These are phyloP conservation scores for Eucalyptus coolabah DNA, from an alignment of 345 rosid species.

Conservation along the genomic window DNA sequence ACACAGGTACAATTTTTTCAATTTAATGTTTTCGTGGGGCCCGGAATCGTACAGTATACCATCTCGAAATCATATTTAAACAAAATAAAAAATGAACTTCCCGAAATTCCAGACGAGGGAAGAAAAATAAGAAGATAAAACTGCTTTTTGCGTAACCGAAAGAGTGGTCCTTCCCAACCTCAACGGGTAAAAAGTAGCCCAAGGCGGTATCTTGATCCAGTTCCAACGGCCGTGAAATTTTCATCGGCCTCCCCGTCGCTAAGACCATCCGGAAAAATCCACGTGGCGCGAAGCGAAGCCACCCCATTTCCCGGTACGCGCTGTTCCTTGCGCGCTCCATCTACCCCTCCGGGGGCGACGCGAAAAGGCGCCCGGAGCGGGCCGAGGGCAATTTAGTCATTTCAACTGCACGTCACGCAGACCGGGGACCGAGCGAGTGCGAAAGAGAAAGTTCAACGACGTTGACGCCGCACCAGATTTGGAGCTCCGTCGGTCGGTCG, in stretches of 20 bases:
- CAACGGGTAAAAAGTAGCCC: neutral
- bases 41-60: neutral
- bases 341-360: neutral
- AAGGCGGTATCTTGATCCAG: neutral
- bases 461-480: slow-evolving; percentile 24
- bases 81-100: neutral
- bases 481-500: slow-evolving; percentile 11
- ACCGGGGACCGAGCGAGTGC: neutral
- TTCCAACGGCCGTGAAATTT: neutral
- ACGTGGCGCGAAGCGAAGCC: neutral
- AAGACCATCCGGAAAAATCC: neutral
- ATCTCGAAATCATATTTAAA: neutral
- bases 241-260: neutral
- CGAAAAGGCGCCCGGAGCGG: neutral
- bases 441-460: slow-evolving; percentile 8
- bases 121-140: neutral
- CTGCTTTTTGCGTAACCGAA: neutral
- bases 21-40: neutral
- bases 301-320: neutral
- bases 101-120: neutral
- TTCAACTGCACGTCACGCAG: neutral
- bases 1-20: neutral
- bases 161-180: neutral
- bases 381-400: neutral
- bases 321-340: neutral